phyloP scores from a whole-genome alignment of 768 basidiomycete species.

The Agaricus subrufescens region DNA sequence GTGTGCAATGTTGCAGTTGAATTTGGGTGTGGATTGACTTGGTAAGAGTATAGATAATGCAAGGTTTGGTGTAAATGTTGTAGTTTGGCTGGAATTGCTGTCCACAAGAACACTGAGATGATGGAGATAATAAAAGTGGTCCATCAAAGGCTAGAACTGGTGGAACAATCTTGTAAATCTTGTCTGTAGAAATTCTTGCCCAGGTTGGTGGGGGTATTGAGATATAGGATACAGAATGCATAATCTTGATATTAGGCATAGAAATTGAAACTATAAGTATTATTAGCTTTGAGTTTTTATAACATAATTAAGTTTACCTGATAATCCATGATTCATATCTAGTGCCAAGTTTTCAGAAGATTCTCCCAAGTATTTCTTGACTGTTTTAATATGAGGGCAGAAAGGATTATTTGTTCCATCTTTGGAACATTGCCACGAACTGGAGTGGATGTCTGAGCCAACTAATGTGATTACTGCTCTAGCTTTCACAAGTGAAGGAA shows the following conservation, averaged over 20 bases:
- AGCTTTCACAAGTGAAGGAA: too few relatives aligned
- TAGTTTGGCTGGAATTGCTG: background rate
- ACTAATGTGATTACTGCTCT: background rate
- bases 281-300: background rate
- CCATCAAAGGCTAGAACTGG: background rate
- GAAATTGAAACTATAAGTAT: background rate
- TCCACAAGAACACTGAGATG: background rate
- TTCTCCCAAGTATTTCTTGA: background rate
- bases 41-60: slow-evolving; percentile 12
- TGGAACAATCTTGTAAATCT: background rate
- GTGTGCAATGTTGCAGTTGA: slow-evolving; percentile 14
- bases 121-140: background rate
- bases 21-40: slow-evolving; percentile 3
- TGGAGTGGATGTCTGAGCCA: background rate
- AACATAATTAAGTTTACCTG: background rate
- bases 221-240: background rate
- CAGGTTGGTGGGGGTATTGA: background rate
- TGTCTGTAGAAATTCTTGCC: background rate
- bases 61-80: background rate
- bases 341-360: background rate
- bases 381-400: background rate
- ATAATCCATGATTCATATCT: background rate
- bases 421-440: background rate
- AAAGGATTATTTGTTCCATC: background rate
- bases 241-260: background rate